Evolutionary conservation across 495 filamentous ascomycete genomes (phyloP).

Genomic region (Penicillium lividum): DNA sequence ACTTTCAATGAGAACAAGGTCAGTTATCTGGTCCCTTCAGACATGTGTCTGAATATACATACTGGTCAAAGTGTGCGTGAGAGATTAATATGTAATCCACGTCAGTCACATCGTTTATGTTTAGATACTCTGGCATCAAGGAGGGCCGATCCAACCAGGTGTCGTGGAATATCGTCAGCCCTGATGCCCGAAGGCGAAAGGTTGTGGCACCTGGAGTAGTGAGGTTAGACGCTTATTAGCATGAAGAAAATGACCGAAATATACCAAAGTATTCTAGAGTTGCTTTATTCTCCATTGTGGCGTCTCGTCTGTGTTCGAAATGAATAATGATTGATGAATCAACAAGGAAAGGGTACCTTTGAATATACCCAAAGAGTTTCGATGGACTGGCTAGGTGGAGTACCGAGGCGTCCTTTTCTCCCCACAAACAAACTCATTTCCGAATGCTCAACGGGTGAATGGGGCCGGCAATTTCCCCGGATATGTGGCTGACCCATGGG

Average conservation of each 20-base stretch:
- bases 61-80: background rate
- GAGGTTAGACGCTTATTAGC: background rate
- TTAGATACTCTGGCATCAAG: background rate
- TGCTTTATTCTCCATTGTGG: background rate
- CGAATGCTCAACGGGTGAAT: too few relatives aligned
- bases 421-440: too few relatives aligned
- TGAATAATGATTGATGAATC: too few relatives aligned
- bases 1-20: background rate
- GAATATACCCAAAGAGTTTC: too few relatives aligned
- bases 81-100: background rate
- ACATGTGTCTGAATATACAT: background rate
- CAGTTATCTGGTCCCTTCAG: background rate
- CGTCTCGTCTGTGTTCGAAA: too few relatives aligned
- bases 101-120: background rate
- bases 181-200: background rate
- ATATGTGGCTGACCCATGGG: background rate
- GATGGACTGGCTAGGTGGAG: background rate
- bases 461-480: too few relatives aligned
- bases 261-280: conserved; percentile 1
- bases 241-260: background rate
- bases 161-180: background rate
- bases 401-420: background rate
- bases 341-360: too few relatives aligned
- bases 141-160: conserved; percentile 1
- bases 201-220: background rate